These are phyloP conservation scores for Drosera spatulata DNA, from an alignment of 179 eudicot genomes.

Conservation along the genomic window DNA sequence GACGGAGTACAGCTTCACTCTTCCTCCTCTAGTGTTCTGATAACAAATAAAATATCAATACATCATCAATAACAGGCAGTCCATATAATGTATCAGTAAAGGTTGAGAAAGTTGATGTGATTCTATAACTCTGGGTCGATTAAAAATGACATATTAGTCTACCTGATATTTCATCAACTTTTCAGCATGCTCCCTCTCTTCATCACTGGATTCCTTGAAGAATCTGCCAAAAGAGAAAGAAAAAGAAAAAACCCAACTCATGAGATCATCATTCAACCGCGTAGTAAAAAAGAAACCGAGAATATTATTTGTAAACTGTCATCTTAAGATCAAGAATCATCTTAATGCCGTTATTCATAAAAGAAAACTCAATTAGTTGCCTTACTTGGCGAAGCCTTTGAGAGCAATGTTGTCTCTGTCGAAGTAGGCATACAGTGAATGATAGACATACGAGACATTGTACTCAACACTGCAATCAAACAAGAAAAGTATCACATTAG, in stretches of 20 bases:
- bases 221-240: conserved; percentile 26
- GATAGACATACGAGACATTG: conserved; percentile 88
- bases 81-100: no score
- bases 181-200: conserved; percentile 86
- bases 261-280: neutral
- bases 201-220: conserved; percentile 76
- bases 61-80: neutral
- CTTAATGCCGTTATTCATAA: no score
- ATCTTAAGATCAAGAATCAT: no score
- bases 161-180: conserved; percentile 91
- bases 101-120: no score
- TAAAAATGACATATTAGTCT: neutral
- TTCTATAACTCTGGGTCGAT: no score
- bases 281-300: neutral
- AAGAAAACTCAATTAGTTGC: neutral
- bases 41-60: neutral
- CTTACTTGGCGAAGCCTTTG: conserved; percentile 86
- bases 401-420: conserved; percentile 84
- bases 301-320: no score
- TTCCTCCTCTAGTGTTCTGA: conserved; percentile 84
- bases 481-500: neutral
- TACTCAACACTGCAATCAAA: conserved; percentile 69
- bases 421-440: conserved; percentile 83
- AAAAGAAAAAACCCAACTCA: no score
- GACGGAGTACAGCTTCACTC: conserved; percentile 61